Percentiles rank a stretch among this genome's conserved stretches.
phyloP scores from a whole-genome alignment of 371 early-diverging fungal species.

The Zopfochytrium polystomum region DNA sequence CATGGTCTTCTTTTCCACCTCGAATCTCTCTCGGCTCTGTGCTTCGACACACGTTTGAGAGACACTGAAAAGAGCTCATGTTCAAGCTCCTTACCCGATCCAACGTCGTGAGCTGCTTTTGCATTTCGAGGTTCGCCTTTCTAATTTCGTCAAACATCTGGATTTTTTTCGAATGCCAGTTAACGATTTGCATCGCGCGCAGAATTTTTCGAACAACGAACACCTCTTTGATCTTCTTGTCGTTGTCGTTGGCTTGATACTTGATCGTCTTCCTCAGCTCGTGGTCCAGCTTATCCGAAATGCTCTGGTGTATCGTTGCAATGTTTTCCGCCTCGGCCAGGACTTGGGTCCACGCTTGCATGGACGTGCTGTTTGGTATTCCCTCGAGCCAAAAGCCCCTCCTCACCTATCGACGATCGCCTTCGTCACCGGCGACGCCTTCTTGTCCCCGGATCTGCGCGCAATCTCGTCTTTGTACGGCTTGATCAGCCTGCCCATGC shows the following conservation, averaged over 20 bases:
- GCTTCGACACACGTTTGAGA: not conserved
- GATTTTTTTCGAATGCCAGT: not conserved
- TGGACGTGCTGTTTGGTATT: conserved; percentile 24
- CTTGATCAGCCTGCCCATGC: conserved; percentile 35
- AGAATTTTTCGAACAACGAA: no score
- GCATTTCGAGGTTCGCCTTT: conserved; percentile 32
- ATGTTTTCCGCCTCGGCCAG: conserved; percentile 38
- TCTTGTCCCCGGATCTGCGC: conserved; percentile 19
- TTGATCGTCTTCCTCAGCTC: conserved; percentile 41
- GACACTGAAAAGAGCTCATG: not conserved
- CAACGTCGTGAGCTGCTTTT: conserved; percentile 28
- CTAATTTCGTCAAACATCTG: conserved; percentile 46
- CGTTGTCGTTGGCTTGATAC: conserved; percentile 36
- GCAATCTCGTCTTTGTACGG: conserved; percentile 37
- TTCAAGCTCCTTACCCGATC: conserved; percentile 28
- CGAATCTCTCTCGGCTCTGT: conserved; percentile 36
- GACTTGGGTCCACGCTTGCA: conserved; percentile 38
- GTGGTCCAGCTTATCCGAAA: conserved; percentile 33
- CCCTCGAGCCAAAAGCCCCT: not conserved
- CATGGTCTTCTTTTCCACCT: conserved; percentile 35
- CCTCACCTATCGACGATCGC: conserved; percentile 35
- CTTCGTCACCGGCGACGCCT: conserved; percentile 18
- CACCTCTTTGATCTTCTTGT: conserved; percentile 38
- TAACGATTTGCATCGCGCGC: not conserved
- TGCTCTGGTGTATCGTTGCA: conserved; percentile 21